These are phyloP conservation scores for Aegilops tauschii DNA, from an alignment of 176 grass and related monocot genomes.

Conservation along the genomic window DNA sequence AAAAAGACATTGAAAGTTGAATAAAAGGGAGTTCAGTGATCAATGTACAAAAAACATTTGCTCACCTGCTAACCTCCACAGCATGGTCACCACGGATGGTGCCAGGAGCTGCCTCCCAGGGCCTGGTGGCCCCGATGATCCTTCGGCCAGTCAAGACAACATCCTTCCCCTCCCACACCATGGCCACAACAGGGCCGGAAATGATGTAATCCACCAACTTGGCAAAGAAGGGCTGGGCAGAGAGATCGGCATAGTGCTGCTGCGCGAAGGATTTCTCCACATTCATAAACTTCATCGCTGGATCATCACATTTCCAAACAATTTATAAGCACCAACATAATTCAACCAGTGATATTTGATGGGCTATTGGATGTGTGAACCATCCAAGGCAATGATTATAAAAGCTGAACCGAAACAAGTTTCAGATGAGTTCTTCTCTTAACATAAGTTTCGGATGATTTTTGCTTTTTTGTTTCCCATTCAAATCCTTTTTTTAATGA, in stretches of 20 bases:
- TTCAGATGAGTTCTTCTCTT: neutral
- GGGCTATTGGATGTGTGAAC: neutral
- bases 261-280: slow-evolving; percentile 72
- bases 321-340: neutral
- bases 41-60: neutral
- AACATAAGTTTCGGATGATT: neutral
- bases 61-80: slow-evolving; percentile 75
- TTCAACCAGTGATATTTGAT: neutral
- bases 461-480: neutral
- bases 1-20: neutral
- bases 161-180: slow-evolving; percentile 81
- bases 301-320: neutral
- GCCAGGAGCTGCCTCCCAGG: slow-evolving; percentile 60
- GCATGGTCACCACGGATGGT: slow-evolving; percentile 74
- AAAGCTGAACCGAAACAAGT: neutral
- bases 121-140: slow-evolving; percentile 78
- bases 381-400: neutral
- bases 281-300: slow-evolving; percentile 69
- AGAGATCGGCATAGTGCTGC: slow-evolving; percentile 79
- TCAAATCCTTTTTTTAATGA: neutral
- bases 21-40: neutral
- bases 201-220: slow-evolving; percentile 74
- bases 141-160: slow-evolving; percentile 57
- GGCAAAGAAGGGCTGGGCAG: slow-evolving; percentile 67
- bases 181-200: slow-evolving; percentile 72